phyloP scores from a whole-genome alignment of 2,329 filamentous ascomycete species.

The Pseudogymnoascus sp. region DNA sequence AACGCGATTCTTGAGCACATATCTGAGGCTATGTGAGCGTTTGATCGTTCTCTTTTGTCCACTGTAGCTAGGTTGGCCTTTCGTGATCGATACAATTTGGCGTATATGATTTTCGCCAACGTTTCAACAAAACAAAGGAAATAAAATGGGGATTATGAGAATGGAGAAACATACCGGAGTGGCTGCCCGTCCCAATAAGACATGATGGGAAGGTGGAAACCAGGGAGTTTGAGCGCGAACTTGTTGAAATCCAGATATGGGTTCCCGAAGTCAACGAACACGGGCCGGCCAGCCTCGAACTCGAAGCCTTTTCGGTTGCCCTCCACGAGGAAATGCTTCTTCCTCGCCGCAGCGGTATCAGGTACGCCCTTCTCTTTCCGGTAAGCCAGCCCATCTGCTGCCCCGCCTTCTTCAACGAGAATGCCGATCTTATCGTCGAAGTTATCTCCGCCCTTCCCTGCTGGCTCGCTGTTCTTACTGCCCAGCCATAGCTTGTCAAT shows the following conservation, averaged over 20 bases:
- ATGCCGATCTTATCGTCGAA: slow-evolving; percentile 43
- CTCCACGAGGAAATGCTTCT: slow-evolving; percentile 50
- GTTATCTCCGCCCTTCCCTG: slow-evolving; percentile 21
- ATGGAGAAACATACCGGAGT: slow-evolving; percentile 51
- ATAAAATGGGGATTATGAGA: slow-evolving; percentile 12
- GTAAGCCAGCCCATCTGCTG: slow-evolving; percentile 44
- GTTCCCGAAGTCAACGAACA: slow-evolving; percentile 71
- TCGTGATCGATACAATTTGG: slow-evolving; percentile 6
- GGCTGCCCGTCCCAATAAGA: slow-evolving; percentile 76
- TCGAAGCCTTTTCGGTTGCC: slow-evolving; percentile 46
- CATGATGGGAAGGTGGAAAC: slow-evolving; percentile 66
- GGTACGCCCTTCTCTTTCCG: slow-evolving; percentile 46
- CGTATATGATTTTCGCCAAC: background rate
- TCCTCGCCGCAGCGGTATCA: slow-evolving; percentile 43
- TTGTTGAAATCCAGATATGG: slow-evolving; percentile 84
- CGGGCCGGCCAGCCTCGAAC: slow-evolving; percentile 47
- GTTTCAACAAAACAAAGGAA: background rate
- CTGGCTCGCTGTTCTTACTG: slow-evolving; percentile 19
- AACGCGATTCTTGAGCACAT: slow-evolving; percentile 75
- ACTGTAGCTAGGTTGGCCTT: slow-evolving; percentile 16
- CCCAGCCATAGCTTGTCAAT: slow-evolving; percentile 74
- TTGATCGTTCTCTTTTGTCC: slow-evolving; percentile 31
- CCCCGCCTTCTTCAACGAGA: slow-evolving; percentile 60
- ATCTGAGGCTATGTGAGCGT: slow-evolving; percentile 80
- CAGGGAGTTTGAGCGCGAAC: slow-evolving; percentile 63